phyloP scores from a whole-genome alignment of 805 yeast species.

The Geotrichum ghanense region DNA sequence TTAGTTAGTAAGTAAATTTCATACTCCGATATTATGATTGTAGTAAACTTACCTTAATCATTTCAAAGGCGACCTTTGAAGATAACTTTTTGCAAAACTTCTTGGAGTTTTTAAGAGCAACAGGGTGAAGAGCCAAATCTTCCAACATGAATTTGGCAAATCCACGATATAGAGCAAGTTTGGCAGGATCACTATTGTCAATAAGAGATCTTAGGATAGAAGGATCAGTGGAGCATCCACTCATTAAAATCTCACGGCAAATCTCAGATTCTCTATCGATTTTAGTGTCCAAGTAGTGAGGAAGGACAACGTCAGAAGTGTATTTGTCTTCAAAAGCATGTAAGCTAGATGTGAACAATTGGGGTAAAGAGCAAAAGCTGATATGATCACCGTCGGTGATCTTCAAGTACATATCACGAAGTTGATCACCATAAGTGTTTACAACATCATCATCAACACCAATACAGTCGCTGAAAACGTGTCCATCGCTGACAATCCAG shows the following conservation, averaged over 20 bases:
- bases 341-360: neutral
- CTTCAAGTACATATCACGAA: neutral
- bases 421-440: neutral
- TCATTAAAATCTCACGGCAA: neutral
- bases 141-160: neutral
- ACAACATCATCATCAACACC: slow-evolving; percentile 1
- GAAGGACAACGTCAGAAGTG: neutral
- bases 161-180: slow-evolving; percentile 1
- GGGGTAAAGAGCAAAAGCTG: neutral
- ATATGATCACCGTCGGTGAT: neutral
- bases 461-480: neutral
- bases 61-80: neutral
- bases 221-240: neutral
- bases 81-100: neutral
- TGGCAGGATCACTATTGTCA: neutral
- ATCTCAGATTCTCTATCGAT: neutral
- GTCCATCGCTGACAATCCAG: slow-evolving; percentile 1
- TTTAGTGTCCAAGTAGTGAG: slow-evolving; percentile 1
- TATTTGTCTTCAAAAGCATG: slow-evolving; percentile 1
- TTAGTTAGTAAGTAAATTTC: neutral
- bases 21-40: no score
- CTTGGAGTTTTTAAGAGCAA: neutral
- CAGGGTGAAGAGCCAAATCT: slow-evolving; percentile 1
- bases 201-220: slow-evolving; percentile 1
- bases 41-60: neutral